Conservation (phyloP, 1,284 basidiomycete genomes). For the Cutaneotrichosporon sp. region DNA sequence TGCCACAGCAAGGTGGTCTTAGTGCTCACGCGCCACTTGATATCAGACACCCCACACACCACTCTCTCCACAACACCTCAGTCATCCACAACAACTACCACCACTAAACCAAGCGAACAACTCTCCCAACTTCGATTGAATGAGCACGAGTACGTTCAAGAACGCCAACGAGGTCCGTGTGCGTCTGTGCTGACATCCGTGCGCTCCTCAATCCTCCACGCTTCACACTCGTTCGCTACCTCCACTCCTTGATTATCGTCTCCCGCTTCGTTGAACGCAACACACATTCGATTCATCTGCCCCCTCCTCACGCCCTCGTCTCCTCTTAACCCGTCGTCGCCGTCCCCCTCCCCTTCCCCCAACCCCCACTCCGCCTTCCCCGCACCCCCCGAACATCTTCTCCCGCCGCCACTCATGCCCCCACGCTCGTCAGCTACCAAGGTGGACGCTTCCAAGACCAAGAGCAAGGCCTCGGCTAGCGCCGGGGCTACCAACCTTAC, state of each 20-base stretch:
- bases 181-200: conserved; percentile 2
- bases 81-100: background rate
- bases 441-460: conserved; percentile 54
- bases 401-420: conserved; percentile 10
- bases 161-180: background rate
- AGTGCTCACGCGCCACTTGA: background rate
- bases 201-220: background rate
- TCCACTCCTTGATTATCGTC: background rate
- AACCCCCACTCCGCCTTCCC: background rate
- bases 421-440: conserved; percentile 35
- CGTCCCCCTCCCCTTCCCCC: background rate
- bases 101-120: background rate
- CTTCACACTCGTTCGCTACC: background rate
- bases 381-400: background rate
- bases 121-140: conserved; percentile 16
- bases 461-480: conserved; percentile 38
- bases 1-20: background rate
- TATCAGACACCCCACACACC: background rate
- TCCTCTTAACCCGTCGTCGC: conserved; percentile 4
- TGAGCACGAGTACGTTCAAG: conserved; percentile 16
- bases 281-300: background rate
- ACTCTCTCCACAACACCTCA: background rate
- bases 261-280: background rate
- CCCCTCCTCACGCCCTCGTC: background rate
- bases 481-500: conserved; percentile 61